These are phyloP conservation scores for Thelonectria discophora DNA, from an alignment of 2,329 filamentous ascomycete species.

Conservation along the genomic window DNA sequence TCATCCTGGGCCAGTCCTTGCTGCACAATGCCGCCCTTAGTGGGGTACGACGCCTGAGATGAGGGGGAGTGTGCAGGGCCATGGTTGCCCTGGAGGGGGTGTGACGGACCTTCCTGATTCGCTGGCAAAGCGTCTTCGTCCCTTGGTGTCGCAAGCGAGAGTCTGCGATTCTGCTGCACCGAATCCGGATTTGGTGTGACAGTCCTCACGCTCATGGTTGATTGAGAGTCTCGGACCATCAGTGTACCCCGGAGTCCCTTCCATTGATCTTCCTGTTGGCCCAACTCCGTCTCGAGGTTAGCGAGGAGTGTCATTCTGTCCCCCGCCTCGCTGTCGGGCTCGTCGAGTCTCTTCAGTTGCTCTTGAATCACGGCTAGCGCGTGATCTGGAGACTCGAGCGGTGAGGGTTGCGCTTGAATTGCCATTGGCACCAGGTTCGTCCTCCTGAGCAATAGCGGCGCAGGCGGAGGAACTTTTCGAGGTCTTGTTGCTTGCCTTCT, in stretches of 20 bases:
- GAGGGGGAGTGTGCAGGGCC: constrained; percentile 22
- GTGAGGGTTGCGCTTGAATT: constrained; percentile 59
- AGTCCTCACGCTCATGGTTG: constrained; percentile 54
- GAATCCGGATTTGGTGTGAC: constrained; percentile 37
- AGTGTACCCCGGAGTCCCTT: constrained; percentile 64
- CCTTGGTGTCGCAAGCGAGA: constrained; percentile 7
- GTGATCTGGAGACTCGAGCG: constrained; percentile 61
- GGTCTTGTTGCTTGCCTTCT: constrained; percentile 55
- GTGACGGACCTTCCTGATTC: constrained; percentile 7
- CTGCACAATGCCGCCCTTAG: constrained; percentile 15
- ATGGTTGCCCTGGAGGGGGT: not conserved
- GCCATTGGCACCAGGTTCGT: constrained; percentile 55
- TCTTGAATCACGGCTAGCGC: constrained; percentile 61
- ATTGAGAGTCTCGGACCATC: constrained; percentile 58
- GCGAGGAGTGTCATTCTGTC: constrained; percentile 61
- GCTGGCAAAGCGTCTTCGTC: constrained; percentile 9
- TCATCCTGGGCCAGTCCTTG: constrained; percentile 13
- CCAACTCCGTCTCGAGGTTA: constrained; percentile 70
- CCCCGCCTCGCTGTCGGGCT: constrained; percentile 51
- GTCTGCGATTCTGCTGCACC: constrained; percentile 28
- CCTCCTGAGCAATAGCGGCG: constrained; percentile 61
- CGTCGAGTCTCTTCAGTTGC: constrained; percentile 60
- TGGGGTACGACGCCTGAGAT: constrained; percentile 11
- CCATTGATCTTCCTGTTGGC: constrained; percentile 68
- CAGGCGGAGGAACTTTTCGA: constrained; percentile 65